Base-by-base conservation (phyloP, 1,284 basidiomycete species). In the Takashimella koratensis region DNA sequence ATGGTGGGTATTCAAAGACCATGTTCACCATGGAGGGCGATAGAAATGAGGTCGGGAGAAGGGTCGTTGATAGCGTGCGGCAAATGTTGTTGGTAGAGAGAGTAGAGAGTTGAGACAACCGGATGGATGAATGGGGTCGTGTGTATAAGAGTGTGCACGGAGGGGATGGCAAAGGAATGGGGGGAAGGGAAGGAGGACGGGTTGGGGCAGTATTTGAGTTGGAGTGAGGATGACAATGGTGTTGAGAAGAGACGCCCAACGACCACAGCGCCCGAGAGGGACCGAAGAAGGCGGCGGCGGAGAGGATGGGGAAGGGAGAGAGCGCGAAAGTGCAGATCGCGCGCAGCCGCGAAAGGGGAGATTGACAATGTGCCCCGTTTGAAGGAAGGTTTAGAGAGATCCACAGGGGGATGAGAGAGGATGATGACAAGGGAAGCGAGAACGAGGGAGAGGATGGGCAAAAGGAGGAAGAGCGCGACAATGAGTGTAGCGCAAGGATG, bases 321-420 rank as follows among this genome's bases (percentile, higher is more conserved):
- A 36, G 16, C 16, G 30, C 8, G 16, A 16, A 36, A 8, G 8
- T 36, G 30, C 10, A 36, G 30, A n/a, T n/a, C n/a, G n/a, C n/a
- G n/a, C n/a, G n/a, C n/a, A n/a, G n/a, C n/a, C n/a, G n/a, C n/a
- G n/a, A n/a, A n/a, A n/a, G n/a, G n/a, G n/a, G n/a, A n/a, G n/a
- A n/a, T n/a, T n/a, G n/a, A n/a, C n/a, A n/a, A n/a, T n/a, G n/a
- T n/a, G n/a, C n/a, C n/a, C n/a, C n/a, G n/a, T n/a, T n/a, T 36
- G 30, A 16, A 16, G 30, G 30, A 36, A 36, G 30, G 16, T n/a
- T n/a, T 8, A 36, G 16, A 36, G 30, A 36, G 30, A 36, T 36
- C 30, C 30, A 36, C 30, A 36, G 30, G 30, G 30, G 30, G 30
- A 36, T 51, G 48, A 48, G 53, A 55, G 53, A 45, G 48, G 53